phyloP scores from a whole-genome alignment of 352 stramenopile species.

The Phytophthora sojae region DNA sequence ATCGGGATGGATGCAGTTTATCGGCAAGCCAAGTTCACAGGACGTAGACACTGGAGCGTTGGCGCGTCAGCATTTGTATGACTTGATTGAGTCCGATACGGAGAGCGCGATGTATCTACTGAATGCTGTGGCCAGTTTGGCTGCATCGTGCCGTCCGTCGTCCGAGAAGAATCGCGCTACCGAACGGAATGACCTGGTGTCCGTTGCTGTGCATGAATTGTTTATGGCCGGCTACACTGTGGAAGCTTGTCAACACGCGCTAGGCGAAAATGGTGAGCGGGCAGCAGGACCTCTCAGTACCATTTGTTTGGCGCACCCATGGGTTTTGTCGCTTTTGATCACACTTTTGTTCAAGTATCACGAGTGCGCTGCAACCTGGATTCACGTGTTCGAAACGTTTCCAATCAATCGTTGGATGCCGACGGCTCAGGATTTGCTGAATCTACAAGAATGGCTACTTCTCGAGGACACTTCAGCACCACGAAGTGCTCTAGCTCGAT shows the following conservation, averaged over 20 bases:
- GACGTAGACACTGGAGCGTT: constrained; percentile 37
- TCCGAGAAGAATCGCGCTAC: background rate
- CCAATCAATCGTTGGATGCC: constrained; percentile 87
- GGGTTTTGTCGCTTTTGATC: constrained; percentile 69
- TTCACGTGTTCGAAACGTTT: constrained; percentile 87
- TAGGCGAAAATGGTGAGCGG: constrained; percentile 60
- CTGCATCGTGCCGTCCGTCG: constrained; percentile 39
- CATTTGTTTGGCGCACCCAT: constrained; percentile 69
- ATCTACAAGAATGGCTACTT: constrained; percentile 84
- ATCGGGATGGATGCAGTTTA: constrained; percentile 72
- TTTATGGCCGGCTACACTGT: constrained; percentile 74
- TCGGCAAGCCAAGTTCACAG: constrained; percentile 48
- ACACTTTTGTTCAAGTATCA: constrained; percentile 81
- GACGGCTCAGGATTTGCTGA: constrained; percentile 64
- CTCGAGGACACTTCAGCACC: constrained; percentile 74
- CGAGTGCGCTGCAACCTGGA: constrained; percentile 79
- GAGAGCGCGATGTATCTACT: constrained; percentile 79
- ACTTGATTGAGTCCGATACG: constrained; percentile 66
- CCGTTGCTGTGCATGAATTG: constrained; percentile 69
- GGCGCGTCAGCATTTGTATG: constrained; percentile 59
- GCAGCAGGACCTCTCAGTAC: constrained; percentile 63
- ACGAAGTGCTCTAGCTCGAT: constrained; percentile 70
- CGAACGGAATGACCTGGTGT: constrained; percentile 56
- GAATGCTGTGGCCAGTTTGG: constrained; percentile 68
- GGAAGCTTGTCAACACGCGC: constrained; percentile 45